Evolutionary conservation across 345 rosid genomes (phyloP).

Genomic region (Sonneratia alba): DNA sequence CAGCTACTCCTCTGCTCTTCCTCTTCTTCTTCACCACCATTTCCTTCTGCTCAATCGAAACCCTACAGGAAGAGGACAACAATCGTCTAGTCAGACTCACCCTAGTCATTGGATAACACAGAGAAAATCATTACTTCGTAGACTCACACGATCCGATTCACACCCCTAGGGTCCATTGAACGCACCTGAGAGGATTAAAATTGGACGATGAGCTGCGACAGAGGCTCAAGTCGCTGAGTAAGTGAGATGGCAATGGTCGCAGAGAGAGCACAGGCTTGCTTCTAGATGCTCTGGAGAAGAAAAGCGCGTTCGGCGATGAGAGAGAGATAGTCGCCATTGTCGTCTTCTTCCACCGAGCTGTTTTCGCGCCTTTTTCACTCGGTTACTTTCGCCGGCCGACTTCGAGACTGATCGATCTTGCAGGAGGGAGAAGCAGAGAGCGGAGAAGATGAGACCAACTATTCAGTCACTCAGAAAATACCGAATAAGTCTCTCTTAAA

Average conservation of each 20-base stretch:
- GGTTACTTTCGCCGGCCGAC: background rate
- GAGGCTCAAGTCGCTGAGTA: slow-evolving; percentile 4
- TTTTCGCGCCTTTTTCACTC: background rate
- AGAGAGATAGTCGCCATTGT: slow-evolving; percentile 7
- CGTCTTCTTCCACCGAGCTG: slow-evolving; percentile 3
- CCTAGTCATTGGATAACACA: background rate
- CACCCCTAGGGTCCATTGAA: background rate
- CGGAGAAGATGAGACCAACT: background rate
- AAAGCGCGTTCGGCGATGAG: slow-evolving; percentile 26
- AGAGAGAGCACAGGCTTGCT: slow-evolving; percentile 13
- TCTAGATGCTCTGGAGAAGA: slow-evolving; percentile 10
- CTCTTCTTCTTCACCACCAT: slow-evolving; percentile 17
- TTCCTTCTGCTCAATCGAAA: slow-evolving; percentile 21
- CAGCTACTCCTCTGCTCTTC: slow-evolving; percentile 25
- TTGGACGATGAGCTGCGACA: slow-evolving; percentile 18
- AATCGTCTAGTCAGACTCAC: background rate
- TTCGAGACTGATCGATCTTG: background rate
- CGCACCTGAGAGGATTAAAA: slow-evolving; percentile 55
- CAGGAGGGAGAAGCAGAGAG: background rate
- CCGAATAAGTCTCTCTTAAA: no score
- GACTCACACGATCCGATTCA: background rate
- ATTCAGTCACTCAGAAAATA: background rate
- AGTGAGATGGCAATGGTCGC: slow-evolving; percentile 8
- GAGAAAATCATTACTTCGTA: background rate
- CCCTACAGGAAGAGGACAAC: slow-evolving; percentile 18